These are phyloP conservation scores for Neodidymelliopsis sp. DNA, from an alignment of 2,329 filamentous ascomycete genomes.

Conservation along the genomic window DNA sequence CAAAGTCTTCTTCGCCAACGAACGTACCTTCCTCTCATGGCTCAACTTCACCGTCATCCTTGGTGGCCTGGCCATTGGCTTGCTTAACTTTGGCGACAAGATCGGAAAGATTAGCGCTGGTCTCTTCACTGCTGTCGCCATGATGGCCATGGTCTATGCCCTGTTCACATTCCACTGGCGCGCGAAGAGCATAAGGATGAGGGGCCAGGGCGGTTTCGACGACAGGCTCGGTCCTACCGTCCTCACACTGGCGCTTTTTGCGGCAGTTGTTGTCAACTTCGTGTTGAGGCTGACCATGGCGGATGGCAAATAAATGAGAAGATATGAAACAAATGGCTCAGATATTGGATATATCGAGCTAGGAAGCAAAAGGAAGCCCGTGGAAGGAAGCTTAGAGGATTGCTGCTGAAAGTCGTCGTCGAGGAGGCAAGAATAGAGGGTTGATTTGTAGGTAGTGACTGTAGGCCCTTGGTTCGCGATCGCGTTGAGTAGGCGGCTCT, in stretches of 20 bases:
- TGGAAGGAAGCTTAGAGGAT: no score
- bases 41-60: constrained; percentile 99
- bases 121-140: constrained; percentile 91
- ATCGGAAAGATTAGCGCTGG: constrained; percentile 93
- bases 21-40: constrained; percentile 98
- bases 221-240: constrained; percentile 94
- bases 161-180: constrained; percentile 97
- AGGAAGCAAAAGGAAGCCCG: not conserved
- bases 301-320: constrained; percentile 20
- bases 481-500: not conserved
- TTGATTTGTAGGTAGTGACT: not conserved
- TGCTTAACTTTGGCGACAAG: constrained; percentile 96
- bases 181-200: constrained; percentile 86
- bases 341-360: no score
- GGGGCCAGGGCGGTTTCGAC: constrained; percentile 95
- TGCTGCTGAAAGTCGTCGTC: not conserved
- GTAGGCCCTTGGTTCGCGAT: not conserved
- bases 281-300: constrained; percentile 63
- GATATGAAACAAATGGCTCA: no score
- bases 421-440: no score
- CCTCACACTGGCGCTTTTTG: constrained; percentile 82
- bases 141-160: constrained; percentile 95
- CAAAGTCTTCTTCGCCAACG: constrained; percentile 99
- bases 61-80: constrained; percentile 92
- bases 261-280: constrained; percentile 96